Conservation (phyloP, 352 stramenopile species). For the Phytopythium vexans region DNA sequence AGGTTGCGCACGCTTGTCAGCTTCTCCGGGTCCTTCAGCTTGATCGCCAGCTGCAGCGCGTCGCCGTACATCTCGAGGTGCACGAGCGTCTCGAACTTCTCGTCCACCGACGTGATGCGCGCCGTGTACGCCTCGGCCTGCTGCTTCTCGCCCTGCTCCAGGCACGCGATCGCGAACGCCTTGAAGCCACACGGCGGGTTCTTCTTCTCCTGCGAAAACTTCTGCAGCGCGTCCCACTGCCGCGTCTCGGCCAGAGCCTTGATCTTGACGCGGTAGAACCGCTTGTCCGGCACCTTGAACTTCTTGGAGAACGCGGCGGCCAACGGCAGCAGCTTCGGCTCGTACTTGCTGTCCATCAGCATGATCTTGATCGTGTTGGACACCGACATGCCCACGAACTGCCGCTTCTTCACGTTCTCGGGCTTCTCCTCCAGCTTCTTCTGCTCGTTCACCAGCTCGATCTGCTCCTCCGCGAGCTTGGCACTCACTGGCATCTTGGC, state of each 20-base stretch:
- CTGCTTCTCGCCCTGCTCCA: slow-evolving; percentile 73
- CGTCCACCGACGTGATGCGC: slow-evolving; percentile 75
- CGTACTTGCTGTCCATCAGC: slow-evolving; percentile 75
- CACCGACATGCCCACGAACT: slow-evolving; percentile 82
- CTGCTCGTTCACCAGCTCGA: slow-evolving; percentile 86
- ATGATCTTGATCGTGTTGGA: slow-evolving; percentile 85
- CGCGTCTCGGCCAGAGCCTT: slow-evolving; percentile 78
- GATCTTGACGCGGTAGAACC: slow-evolving; percentile 90
- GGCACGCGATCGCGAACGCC: slow-evolving; percentile 75
- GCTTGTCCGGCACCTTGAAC: slow-evolving; percentile 90
- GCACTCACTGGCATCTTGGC: slow-evolving; percentile 60
- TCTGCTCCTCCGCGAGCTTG: slow-evolving; percentile 84
- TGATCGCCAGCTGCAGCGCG: slow-evolving; percentile 78
- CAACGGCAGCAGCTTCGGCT: slow-evolving; percentile 70
- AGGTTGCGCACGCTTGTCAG: slow-evolving; percentile 82
- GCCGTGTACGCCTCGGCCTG: slow-evolving; percentile 82
- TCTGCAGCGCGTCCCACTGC: slow-evolving; percentile 87
- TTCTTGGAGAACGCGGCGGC: slow-evolving; percentile 77
- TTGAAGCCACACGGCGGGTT: slow-evolving; percentile 83
- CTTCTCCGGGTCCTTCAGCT: slow-evolving; percentile 84
- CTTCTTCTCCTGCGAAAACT: slow-evolving; percentile 87
- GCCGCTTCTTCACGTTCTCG: slow-evolving; percentile 76
- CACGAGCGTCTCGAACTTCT: slow-evolving; percentile 88
- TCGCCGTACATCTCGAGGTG: slow-evolving; percentile 83
- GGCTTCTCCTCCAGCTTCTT: slow-evolving; percentile 75